A percentile compares a stretch with the other conserved stretches of the same genome.
These are phyloP conservation scores for Cutaneotrichosporon cavernicola DNA, from an alignment of 1,284 basidiomycete species.

Conservation along the genomic window DNA sequence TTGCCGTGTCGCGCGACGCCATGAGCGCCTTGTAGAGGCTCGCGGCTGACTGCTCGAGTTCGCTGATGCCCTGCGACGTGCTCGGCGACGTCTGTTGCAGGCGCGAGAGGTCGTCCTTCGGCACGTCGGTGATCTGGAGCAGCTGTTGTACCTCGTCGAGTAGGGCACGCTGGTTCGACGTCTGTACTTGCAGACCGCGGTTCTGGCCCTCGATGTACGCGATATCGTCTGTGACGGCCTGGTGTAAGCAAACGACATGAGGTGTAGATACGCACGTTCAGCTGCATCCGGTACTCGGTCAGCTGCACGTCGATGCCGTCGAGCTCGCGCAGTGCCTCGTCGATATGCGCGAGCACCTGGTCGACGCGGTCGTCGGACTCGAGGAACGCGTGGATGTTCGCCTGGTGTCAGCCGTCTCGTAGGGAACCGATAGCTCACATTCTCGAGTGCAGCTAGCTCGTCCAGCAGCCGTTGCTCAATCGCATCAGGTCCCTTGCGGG, in stretches of 20 bases:
- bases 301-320: constrained; percentile 82
- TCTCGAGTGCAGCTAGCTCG: constrained; percentile 85
- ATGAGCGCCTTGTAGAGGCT: constrained; percentile 94
- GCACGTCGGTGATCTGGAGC: constrained; percentile 89
- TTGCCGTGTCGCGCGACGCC: constrained; percentile 83
- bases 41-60: constrained; percentile 76
- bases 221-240: constrained; percentile 94
- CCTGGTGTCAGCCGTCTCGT: constrained; percentile 57
- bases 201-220: constrained; percentile 94
- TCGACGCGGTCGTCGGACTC: constrained; percentile 85
- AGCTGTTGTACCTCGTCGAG: constrained; percentile 79
- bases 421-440: constrained; percentile 57
- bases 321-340: constrained; percentile 78
- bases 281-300: constrained; percentile 87
- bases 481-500: constrained; percentile 68
- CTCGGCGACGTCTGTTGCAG: constrained; percentile 85
- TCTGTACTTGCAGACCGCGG: constrained; percentile 94
- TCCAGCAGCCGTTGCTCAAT: constrained; percentile 82
- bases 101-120: constrained; percentile 68
- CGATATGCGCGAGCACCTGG: constrained; percentile 82
- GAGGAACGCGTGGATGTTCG: constrained; percentile 94
- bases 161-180: constrained; percentile 85
- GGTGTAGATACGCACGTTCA: constrained; percentile 65
- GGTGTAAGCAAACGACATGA: constrained; percentile 17
- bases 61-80: constrained; percentile 69